These are phyloP conservation scores for Silene coronaria DNA, from an alignment of 179 eudicot species.

Conservation along the genomic window DNA sequence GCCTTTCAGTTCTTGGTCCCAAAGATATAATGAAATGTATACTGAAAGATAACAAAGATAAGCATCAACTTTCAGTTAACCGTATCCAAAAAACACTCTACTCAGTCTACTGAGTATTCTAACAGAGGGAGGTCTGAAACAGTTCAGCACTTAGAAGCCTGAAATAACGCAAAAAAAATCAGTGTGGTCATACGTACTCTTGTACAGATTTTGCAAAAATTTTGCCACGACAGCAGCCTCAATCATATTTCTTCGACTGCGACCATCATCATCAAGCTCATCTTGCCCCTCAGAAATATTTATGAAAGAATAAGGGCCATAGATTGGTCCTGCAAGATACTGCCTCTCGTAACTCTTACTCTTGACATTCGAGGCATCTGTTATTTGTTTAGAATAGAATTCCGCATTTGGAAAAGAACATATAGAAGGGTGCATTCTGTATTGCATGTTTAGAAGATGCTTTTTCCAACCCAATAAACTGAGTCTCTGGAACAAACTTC, in stretches of 20 bases:
- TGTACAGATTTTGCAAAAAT: constrained; percentile 35
- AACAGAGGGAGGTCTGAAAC: no score
- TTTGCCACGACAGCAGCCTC: constrained; percentile 36
- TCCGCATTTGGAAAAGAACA: constrained; percentile 58
- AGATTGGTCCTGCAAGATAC: constrained; percentile 49
- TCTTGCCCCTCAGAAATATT: constrained; percentile 57
- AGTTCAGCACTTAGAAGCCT: neutral
- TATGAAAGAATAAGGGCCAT: constrained; percentile 70
- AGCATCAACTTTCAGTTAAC: no score
- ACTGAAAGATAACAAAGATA: no score
- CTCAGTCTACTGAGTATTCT: no score
- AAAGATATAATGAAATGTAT: no score
- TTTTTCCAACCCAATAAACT: constrained; percentile 51
- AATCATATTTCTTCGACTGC: constrained; percentile 43
- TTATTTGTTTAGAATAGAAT: constrained; percentile 45
- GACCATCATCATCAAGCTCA: constrained; percentile 53
- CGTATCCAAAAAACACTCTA: no score
- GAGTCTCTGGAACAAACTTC: constrained; percentile 63
- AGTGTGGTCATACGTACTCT: constrained; percentile 30
- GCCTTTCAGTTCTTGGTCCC: no score
- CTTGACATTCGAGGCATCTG: constrained; percentile 47
- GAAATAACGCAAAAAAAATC: neutral
- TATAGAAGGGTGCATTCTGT: constrained; percentile 73
- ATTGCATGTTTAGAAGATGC: constrained; percentile 58
- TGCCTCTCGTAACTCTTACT: constrained; percentile 29